Conservation (phyloP, 345 rosid species). For the Brassica carinata region DNA sequence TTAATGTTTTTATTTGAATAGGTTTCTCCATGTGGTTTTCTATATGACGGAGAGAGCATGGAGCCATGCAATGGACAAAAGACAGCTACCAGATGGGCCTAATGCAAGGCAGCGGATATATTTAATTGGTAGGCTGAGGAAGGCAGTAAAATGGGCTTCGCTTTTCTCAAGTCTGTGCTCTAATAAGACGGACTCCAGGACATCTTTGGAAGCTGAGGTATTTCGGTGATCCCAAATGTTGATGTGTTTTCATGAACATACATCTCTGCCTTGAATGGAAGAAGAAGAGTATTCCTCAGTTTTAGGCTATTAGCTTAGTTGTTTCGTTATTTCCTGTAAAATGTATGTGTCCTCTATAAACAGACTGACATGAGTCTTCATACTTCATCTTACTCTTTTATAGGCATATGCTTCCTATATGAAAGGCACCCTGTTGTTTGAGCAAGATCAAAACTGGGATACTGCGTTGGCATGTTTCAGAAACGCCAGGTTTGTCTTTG, state of each 20-base stretch:
- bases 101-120: conserved; percentile 82
- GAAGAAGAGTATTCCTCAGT: conserved; percentile 11
- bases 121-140: conserved; percentile 91
- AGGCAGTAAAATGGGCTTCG: conserved; percentile 93
- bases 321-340: neutral
- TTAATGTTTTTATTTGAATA: conserved; percentile 35
- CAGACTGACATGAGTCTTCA: neutral
- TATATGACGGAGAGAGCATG: conserved; percentile 96
- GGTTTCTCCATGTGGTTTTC: conserved; percentile 92
- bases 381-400: conserved; percentile 31
- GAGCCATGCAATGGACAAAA: conserved; percentile 99
- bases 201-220: conserved; percentile 97
- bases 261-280: neutral
- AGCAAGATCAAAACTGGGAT: conserved; percentile 96
- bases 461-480: conserved; percentile 82
- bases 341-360: neutral
- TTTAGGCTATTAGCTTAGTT: conserved; percentile 12
- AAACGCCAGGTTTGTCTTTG: conserved; percentile 79
- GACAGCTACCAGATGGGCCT: conserved; percentile 96
- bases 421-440: conserved; percentile 92
- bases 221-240: conserved; percentile 27
- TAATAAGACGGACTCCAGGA: conserved; percentile 81
- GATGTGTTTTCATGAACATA: conserved; percentile 2
- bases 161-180: conserved; percentile 78
- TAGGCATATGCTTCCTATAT: conserved; percentile 99